Evolutionary conservation across 23 red algal species (phyloP), one percentile per base, ranked within the genome.

Genomic region (Chondrus crispus): DNA sequence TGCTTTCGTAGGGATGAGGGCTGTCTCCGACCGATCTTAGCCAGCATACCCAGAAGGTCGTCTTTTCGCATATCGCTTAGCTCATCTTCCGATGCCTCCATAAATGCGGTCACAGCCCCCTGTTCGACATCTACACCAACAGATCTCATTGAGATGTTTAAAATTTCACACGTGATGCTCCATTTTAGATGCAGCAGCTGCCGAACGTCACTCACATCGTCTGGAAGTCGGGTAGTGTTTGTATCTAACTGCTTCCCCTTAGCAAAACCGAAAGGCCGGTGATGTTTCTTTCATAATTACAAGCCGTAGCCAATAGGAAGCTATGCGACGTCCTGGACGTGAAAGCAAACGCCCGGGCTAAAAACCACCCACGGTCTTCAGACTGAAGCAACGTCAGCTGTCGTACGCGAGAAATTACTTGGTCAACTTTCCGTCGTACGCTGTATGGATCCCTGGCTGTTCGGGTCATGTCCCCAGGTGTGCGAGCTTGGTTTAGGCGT

Each of bases 301-400:
- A 52, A 29, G 42, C 11, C 37, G 39, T 35, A 1, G 46, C 46
- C 57, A 9, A 2, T 9, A 80, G 35, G 26, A 80, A 80, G 16
- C 5, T 3, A 29, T 52, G 42, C 18, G 74, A 35, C 3, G 74
- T 80, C 24, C 74, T 22, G 18, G 74, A 80, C n/a, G 74, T 80
- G 39, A 54, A 74, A 35, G 32, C 4, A 53, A 80, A 80, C 20
- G 74, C 74, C 22, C 74, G 36, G 1, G 36, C 44, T 52, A 80
- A n/a, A 40, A 80, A 80, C 74, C 74, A 80, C 2, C 42, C 74
- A 12, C 24, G 74, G 19, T 80, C 74, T 35, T 80, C 74, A 2
- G 74, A 80, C 46, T 80, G 74, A 4, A 80, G 46, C 14, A 80
- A 47, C 2, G 74, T 80, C 16, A 19, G 38, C 74, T 80, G 11